Conservation (phyloP, 1,284 basidiomycete genomes). For the Pascua sp. region DNA sequence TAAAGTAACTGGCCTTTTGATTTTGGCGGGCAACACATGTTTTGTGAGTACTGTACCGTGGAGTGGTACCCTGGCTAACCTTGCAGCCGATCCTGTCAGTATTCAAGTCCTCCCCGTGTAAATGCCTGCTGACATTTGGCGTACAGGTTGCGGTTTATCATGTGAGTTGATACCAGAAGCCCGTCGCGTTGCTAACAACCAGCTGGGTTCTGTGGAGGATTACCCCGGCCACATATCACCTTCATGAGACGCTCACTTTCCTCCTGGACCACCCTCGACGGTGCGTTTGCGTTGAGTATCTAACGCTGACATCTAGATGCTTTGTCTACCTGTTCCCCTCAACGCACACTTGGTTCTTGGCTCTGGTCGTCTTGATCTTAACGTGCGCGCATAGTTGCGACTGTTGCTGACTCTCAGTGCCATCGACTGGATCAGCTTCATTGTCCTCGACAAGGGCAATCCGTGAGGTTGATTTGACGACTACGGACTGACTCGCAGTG, state of each 20-base stretch:
- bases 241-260: slow-evolving; percentile 81
- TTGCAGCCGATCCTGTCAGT: slow-evolving; percentile 60
- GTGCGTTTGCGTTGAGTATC: not conserved
- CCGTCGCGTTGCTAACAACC: not conserved
- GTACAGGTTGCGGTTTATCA: slow-evolving; percentile 56
- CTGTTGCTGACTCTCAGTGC: too few species aligned
- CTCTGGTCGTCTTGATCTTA: slow-evolving; percentile 63
- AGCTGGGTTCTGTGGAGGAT: slow-evolving; percentile 73
- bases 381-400: slow-evolving; percentile 53
- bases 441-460: slow-evolving; percentile 83
- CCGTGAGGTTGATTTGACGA: slow-evolving; percentile 36
- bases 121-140: too few species aligned
- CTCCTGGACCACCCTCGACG: slow-evolving; percentile 82
- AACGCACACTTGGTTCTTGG: slow-evolving; percentile 90
- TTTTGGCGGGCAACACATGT: slow-evolving; percentile 86
- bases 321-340: slow-evolving; percentile 94
- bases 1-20: slow-evolving; percentile 56
- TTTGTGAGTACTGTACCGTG: slow-evolving; percentile 61
- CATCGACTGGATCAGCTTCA: slow-evolving; percentile 83
- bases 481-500: slow-evolving; percentile 25
- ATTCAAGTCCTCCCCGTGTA: too few species aligned
- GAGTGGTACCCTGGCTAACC: slow-evolving; percentile 4
- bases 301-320: slow-evolving; percentile 50
- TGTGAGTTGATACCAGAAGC: slow-evolving; percentile 50
- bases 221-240: slow-evolving; percentile 59